Base-by-base conservation (phyloP, 148 eudicot species). In the Diospyros lotus region DNA sequence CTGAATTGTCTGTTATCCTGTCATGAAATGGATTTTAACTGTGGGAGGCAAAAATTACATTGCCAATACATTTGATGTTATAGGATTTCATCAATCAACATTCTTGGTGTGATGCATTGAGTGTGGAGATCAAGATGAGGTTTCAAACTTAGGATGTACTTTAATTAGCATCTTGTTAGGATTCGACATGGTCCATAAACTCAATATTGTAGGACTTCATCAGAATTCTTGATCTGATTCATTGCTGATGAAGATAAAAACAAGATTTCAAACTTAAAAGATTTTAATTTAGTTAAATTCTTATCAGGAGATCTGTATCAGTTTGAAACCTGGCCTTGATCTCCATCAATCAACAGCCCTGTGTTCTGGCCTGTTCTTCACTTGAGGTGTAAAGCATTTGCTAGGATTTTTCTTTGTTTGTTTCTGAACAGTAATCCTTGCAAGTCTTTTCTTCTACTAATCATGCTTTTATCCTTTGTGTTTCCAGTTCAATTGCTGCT, bases 401-500 rank as follows among this genome's bases (percentile, higher is more conserved):
- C 51, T 72, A 10, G 17, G 66, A 45, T 44, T 58, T 72, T 28
- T 1, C 4, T 45, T 4, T 18, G 4, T 2, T 45, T 18, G 6
- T 68, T 72, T 15, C 44, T 46, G 6, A 18, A 38, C 18, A 41
- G 5, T n/a, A 5, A 9, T 43, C 5, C 8, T 6, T 48, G 39
- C 12, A 12, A 73, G 68, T 50, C 38, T 54, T 9, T 65, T 39
- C 50, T 60, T 9, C 40, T 71, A 15, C 42, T 38, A 28, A 54
- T 68, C 4, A 40, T 50, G 17, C 14, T 15, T 45, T 39, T 39
- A 18, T 52, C 76, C 58, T 56, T 48, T 58, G 73, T 76, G 58
- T 72, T 83, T 80, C 60, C 88, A 93, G 98, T 70, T 94, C 97
- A 80, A 82, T 94, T 82, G 97, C 97, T 85, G 97, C 97, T 73